Evolutionary conservation across 495 filamentous ascomycete species (phyloP), one percentile per base, ranked within the genome.

Genomic region (Penicillium riverlandense): DNA sequence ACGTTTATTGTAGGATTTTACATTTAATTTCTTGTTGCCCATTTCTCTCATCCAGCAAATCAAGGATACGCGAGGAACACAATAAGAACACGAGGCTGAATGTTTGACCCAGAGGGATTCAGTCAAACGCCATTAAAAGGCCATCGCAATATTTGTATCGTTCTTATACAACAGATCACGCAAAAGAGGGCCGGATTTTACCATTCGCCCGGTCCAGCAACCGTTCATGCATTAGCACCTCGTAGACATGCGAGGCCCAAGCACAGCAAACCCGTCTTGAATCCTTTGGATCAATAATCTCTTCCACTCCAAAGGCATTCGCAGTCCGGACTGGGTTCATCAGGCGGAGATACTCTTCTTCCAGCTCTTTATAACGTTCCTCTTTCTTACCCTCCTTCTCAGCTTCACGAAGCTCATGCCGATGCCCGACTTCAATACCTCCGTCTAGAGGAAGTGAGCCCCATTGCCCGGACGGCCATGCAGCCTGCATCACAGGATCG

Each of bases 321-420:
- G 79, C 79, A 32, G 79, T 82, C 12, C 78, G 62, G 29, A 82
- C 76, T 0, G 79, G 79, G 45, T 80, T 83, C 77, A 82, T 83
- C 43, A 82, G 45, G 11, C 74, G 59, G 27, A 65, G 49, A 53
- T 83, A 83, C 52, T 78, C 76, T 27, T 74, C 70, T 35, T 81
- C 77, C 22, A 82, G 49, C 51, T 79, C 75, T 14, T 65, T 56
- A 40, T 79, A 79, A 13, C 64, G 43, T 41, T 70, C 70, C 22
- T 75, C 67, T 39, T 69, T 66, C 44, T 66, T 67, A 1, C 72
- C 66, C 11, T 59, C 49, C 44, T 71, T 69, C 54, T 77, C 75
- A 3, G 74, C 70, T 47, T 77, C 67, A 34, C 68, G 74, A 22
- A 83, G 57, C 53, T 83, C 78, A 43, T 71, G 69, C 0, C 76